Evolutionary conservation across 441 rosid species (phyloP), one percentile per base, ranked within the genome.

Genomic region (Pelargonium citronellum): DNA sequence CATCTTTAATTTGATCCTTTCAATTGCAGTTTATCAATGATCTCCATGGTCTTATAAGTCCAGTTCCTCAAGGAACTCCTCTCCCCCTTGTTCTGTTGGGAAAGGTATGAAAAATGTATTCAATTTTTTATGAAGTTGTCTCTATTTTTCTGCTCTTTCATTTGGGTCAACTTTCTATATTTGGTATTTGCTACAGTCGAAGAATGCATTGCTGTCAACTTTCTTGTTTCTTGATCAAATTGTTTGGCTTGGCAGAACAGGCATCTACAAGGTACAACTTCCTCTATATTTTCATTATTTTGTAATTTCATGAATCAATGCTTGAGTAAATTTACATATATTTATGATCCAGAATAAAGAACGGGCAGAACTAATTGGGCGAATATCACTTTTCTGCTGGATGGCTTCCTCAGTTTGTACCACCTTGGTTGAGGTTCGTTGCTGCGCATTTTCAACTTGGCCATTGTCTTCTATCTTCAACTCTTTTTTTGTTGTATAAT

Each of bases 171-270:
- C 73, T 46, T 41, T 53, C 58, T 71, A 11, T 27, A 58, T 66
- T 67, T 64, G 41, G 63, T 78, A 24, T 68, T 72, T 71, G 10
- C 79, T 82, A 70, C 88, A 95, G 99, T 95, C 98, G 15, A 95
- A 92, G 75, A 95, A 95, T 85, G 97, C 97, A 0, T 68, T 92
- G 34, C 72, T 92, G 79, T 91, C 98, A 37, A 88, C 96, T 47
- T 92, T 90, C 91, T 83, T 95, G 77, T 95, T 95, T 72, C 96
- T 95, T 57, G 98, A 95, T 86, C 98, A 95, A 95, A 73, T 95
- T 43, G 93, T 90, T 47, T 92, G 99, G 99, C 96, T 95, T 69
- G 85, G 92, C 74, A 88, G 98, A 87, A 73, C 91, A 66, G 98
- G 98, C 65, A 87, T 95, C 67, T 90, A 89, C 73, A 89, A 92